phyloP scores from a whole-genome alignment of 352 stramenopile genomes.

The Pythium volutum region DNA sequence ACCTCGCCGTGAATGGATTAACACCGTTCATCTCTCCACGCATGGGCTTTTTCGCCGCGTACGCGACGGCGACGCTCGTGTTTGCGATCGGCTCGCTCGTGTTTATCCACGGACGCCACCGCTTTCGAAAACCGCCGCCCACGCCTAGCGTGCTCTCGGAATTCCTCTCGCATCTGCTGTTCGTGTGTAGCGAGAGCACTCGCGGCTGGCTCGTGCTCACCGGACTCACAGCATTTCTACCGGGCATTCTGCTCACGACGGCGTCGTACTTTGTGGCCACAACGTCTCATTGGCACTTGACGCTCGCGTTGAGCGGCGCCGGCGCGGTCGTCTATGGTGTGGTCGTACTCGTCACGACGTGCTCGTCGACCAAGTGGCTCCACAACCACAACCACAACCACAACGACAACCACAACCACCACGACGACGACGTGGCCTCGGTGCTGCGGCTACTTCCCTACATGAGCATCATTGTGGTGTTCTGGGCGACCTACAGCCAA shows the following conservation, averaged over 20 bases:
- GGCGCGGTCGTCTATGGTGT: constrained; percentile 57
- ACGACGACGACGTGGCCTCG: no score
- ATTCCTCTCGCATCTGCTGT: constrained; percentile 58
- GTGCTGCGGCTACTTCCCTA: constrained; percentile 74
- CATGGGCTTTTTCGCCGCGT: constrained; percentile 88
- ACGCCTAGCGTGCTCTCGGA: constrained; percentile 65
- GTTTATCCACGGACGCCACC: constrained; percentile 61
- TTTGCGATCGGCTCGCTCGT: constrained; percentile 72
- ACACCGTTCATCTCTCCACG: constrained; percentile 61
- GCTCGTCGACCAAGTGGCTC: constrained; percentile 58
- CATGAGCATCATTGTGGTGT: constrained; percentile 78
- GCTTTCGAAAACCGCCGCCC: constrained; percentile 61
- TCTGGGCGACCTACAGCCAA: constrained; percentile 79
- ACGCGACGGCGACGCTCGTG: constrained; percentile 71
- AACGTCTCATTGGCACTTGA: constrained; percentile 40
- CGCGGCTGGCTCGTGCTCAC: constrained; percentile 69
- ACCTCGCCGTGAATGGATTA: constrained; percentile 88
- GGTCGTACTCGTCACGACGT: constrained; percentile 55
- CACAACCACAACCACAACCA: constrained; percentile 30
- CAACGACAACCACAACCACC: neutral
- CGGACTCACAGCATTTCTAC: constrained; percentile 54
- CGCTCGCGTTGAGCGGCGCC: constrained; percentile 49
- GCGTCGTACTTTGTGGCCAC: constrained; percentile 75
- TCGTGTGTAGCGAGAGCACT: constrained; percentile 42
- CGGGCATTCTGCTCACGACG: constrained; percentile 72